phyloP scores from a whole-genome alignment of 805 yeast species.

The Saturnispora mendoncae region DNA sequence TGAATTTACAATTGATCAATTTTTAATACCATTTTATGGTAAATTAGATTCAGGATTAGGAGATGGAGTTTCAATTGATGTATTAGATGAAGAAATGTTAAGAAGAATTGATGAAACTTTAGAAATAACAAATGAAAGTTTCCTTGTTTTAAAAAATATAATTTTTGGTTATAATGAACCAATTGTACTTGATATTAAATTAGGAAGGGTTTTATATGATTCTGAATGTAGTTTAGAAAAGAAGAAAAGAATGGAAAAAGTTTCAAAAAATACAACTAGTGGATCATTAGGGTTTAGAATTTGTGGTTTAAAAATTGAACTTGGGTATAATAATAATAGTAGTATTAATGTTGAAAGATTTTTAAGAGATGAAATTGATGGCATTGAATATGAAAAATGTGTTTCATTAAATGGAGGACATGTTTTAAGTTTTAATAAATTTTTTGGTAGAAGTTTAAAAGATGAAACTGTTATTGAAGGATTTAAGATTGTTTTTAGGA shows the following conservation, averaged over 20 bases:
- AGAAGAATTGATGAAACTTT: slow-evolving; percentile 12
- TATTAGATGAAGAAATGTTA: slow-evolving; percentile 19
- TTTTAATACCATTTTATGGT: slow-evolving; percentile 37
- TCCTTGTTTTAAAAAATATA: slow-evolving; percentile 64
- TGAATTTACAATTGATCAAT: slow-evolving; percentile 4
- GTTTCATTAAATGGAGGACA: slow-evolving; percentile 11
- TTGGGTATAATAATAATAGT: background rate
- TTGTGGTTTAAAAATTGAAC: slow-evolving; percentile 71
- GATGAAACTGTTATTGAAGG: slow-evolving; percentile 36
- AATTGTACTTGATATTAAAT: slow-evolving; percentile 71
- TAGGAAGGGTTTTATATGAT: slow-evolving; percentile 70
- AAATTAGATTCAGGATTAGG: slow-evolving; percentile 25
- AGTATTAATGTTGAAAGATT: slow-evolving; percentile 10
- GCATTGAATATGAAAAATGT: slow-evolving; percentile 18
- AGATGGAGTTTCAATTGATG: slow-evolving; percentile 12
- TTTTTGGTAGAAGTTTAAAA: slow-evolving; percentile 58
- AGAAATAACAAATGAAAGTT: slow-evolving; percentile 24
- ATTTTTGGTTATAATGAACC: slow-evolving; percentile 56
- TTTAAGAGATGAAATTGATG: slow-evolving; percentile 13
- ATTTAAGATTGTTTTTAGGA: slow-evolving; percentile 37
- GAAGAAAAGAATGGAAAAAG: slow-evolving; percentile 47
- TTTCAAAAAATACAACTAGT: slow-evolving; percentile 67
- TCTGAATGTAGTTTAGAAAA: slow-evolving; percentile 51
- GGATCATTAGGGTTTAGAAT: slow-evolving; percentile 69
- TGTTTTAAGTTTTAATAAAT: slow-evolving; percentile 36